These are phyloP conservation scores for Penicillium concentricum DNA, from an alignment of 2,329 filamentous ascomycete genomes.

Conservation along the genomic window DNA sequence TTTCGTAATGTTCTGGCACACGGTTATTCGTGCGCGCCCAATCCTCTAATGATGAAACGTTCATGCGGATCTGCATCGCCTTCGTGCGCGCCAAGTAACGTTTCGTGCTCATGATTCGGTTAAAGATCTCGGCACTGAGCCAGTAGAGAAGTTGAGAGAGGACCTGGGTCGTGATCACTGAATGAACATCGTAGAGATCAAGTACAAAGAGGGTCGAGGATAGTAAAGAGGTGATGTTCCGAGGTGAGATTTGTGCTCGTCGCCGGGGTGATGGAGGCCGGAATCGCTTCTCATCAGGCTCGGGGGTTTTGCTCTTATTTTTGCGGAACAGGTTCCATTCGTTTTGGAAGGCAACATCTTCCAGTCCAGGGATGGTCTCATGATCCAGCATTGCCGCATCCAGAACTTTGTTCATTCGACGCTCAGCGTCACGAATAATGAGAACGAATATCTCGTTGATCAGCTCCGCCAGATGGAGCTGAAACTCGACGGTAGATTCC, in stretches of 20 bases:
- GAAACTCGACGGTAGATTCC: slow-evolving; percentile 80
- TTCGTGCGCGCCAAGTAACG: slow-evolving; percentile 95
- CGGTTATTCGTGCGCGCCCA: slow-evolving; percentile 94
- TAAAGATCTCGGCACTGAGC: slow-evolving; percentile 94
- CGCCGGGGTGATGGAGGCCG: slow-evolving; percentile 91
- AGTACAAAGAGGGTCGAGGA: slow-evolving; percentile 96
- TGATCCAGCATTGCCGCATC: slow-evolving; percentile 94
- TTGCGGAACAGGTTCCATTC: slow-evolving; percentile 99
- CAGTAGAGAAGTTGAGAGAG: slow-evolving; percentile 92
- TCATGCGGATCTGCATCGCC: slow-evolving; percentile 99
- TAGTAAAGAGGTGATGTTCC: slow-evolving; percentile 91
- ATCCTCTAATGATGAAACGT: slow-evolving; percentile 90
- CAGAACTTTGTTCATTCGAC: slow-evolving; percentile 92
- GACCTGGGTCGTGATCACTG: slow-evolving; percentile 90
- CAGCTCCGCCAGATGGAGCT: slow-evolving; percentile 87
- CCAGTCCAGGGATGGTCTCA: slow-evolving; percentile 95
- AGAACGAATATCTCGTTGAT: slow-evolving; percentile 98
- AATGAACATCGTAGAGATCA: slow-evolving; percentile 98
- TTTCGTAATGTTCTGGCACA: slow-evolving; percentile 91
- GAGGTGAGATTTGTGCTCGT: slow-evolving; percentile 84
- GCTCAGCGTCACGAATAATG: slow-evolving; percentile 92
- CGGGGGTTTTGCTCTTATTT: slow-evolving; percentile 76
- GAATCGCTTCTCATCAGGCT: slow-evolving; percentile 85
- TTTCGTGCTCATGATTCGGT: slow-evolving; percentile 93
- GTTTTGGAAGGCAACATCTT: slow-evolving; percentile 94